Conservation (phyloP, 75 land plant species). For the Azolla pinnata region DNA sequence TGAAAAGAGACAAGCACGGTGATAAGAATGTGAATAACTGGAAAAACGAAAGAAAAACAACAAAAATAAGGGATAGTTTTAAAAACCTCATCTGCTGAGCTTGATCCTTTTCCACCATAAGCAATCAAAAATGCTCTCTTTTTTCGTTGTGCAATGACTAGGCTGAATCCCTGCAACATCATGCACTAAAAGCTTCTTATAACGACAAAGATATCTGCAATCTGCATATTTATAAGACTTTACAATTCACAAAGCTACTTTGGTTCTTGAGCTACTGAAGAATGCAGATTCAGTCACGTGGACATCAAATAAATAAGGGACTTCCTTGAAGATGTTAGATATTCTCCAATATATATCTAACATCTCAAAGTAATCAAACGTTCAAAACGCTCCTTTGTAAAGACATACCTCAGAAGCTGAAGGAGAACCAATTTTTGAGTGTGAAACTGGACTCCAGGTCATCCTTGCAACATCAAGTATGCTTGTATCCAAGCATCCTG, state of each 20-base stretch:
- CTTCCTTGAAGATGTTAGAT: too few species aligned
- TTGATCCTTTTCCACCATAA: conserved; percentile 72
- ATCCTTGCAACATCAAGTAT: conserved; percentile 61
- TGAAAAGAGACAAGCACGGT: not conserved
- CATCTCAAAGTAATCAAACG: too few species aligned
- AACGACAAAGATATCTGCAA: too few species aligned
- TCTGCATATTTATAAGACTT: too few species aligned
- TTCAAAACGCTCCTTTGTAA: too few species aligned
- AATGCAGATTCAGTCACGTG: too few species aligned
- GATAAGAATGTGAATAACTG: not conserved
- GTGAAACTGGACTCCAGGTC: conserved; percentile 50
- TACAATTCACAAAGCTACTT: too few species aligned
- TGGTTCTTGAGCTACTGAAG: too few species aligned
- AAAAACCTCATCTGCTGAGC: conserved; percentile 69
- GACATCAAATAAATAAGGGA: too few species aligned
- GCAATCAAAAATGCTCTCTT: conserved; percentile 66
- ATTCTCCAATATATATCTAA: too few species aligned
- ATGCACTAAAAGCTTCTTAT: too few species aligned
- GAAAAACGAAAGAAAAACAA: not conserved
- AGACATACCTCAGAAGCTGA: conserved; percentile 10
- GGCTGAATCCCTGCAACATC: conserved; percentile 61
- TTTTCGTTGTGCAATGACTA: conserved; percentile 68
- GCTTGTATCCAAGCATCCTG: conserved; percentile 67
- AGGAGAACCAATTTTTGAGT: not conserved
- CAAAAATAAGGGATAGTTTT: not conserved